Evolutionary conservation across 1,139 yeast species (phyloP).

Genomic region (Candida tetrigidarum): DNA sequence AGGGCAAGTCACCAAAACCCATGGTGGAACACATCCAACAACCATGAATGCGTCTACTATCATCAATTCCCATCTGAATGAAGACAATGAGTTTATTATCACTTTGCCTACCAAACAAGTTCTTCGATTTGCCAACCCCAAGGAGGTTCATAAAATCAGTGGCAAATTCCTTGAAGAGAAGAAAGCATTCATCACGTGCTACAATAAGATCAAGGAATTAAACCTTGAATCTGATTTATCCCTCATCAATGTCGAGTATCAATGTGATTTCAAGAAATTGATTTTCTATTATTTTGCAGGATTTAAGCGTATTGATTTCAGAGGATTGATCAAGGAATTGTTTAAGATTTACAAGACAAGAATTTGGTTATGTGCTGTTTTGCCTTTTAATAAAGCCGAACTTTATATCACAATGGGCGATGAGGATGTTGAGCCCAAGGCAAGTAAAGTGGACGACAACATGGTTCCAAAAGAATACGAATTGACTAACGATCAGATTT

Average conservation of each 20-base stretch:
- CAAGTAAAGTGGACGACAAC: conserved; percentile 15
- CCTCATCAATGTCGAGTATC: conserved; percentile 83
- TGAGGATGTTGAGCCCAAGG: conserved; percentile 10
- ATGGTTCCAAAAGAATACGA: conserved; percentile 46
- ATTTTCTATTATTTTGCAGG: conserved; percentile 86
- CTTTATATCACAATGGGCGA: conserved; percentile 25
- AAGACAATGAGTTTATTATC: conserved; percentile 51
- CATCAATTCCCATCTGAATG: conserved; percentile 42
- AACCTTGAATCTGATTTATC: conserved; percentile 45
- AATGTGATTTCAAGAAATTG: conserved; percentile 91
- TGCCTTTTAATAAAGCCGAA: conserved; percentile 42
- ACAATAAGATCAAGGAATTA: conserved; percentile 48
- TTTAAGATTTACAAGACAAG: conserved; percentile 94
- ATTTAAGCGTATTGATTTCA: conserved; percentile 84
- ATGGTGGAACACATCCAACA: conserved; percentile 43
- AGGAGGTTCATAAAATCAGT: conserved; percentile 47
- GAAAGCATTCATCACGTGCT: conserved; percentile 50
- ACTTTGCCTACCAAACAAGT: conserved; percentile 55
- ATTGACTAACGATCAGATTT: conserved; percentile 44
- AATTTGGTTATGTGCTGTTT: conserved; percentile 95
- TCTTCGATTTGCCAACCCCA: conserved; percentile 52
- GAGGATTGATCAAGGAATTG: conserved; percentile 89
- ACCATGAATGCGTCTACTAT: conserved; percentile 41
- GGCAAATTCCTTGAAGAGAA: conserved; percentile 51
- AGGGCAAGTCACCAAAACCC: conserved; percentile 28